Evolutionary conservation across 2,329 filamentous ascomycete species (phyloP).

Genomic region (Sporothrix inflata): DNA sequence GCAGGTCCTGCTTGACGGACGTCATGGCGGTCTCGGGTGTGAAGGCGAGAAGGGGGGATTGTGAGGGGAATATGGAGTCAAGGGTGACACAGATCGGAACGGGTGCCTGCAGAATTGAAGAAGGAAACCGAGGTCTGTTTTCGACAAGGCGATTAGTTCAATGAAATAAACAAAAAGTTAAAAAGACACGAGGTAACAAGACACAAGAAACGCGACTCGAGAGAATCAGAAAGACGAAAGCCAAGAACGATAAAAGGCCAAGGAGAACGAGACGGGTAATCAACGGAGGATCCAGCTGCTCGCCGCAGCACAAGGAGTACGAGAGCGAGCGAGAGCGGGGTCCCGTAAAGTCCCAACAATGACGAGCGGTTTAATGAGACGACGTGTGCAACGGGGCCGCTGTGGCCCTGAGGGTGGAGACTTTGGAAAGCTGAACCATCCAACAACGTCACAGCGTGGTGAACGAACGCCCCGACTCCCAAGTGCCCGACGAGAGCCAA

Average conservation of each 20-base stretch:
- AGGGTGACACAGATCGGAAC: neutral
- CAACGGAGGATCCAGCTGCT: neutral
- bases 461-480: neutral
- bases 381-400: constrained; percentile 14
- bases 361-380: constrained; percentile 24
- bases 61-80: neutral
- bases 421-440: neutral
- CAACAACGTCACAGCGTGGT: constrained; percentile 5
- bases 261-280: neutral
- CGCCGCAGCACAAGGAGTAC: constrained; percentile 2
- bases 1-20: constrained; percentile 29
- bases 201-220: constrained; percentile 5
- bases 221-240: neutral
- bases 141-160: neutral
- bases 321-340: constrained; percentile 13
- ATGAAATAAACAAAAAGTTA: neutral
- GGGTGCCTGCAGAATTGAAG: constrained; percentile 8
- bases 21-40: constrained; percentile 22
- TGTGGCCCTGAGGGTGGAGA: neutral
- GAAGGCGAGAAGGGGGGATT: neutral
- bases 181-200: neutral
- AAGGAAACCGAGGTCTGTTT: neutral
- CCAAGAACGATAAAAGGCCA: neutral
- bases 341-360: constrained; percentile 16
- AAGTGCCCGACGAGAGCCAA: constrained; percentile 14